phyloP scores from a whole-genome alignment of 306 rosid genomes.

The Acacia crassicarpa region DNA sequence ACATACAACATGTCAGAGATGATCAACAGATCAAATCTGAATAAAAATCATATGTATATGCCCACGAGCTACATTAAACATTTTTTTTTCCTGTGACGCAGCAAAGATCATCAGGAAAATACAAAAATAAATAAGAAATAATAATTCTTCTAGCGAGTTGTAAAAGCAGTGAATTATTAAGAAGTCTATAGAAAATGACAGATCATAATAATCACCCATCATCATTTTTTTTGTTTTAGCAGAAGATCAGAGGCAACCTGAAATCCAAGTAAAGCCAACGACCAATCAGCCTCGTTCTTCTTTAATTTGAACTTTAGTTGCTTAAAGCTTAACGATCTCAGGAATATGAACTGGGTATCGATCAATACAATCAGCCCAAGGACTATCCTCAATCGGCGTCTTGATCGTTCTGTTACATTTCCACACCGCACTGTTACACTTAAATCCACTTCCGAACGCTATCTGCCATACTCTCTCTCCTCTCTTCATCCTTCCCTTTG shows the following conservation, averaged over 20 bases:
- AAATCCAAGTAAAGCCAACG: conserved; percentile 17
- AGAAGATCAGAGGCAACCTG: not conserved
- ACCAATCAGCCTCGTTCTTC: not conserved
- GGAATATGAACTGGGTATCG: conserved; percentile 91
- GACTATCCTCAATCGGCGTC: conserved; percentile 51
- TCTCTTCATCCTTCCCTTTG: conserved; percentile 85
- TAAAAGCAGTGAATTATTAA: not conserved
- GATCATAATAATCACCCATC: not conserved
- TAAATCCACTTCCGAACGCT: conserved; percentile 91
- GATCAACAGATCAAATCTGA: conserved; percentile 11
- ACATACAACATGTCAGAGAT: not conserved
- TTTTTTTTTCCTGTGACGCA: not conserved
- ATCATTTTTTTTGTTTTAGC: not conserved
- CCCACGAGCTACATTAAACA: not conserved
- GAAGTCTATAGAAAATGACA: not conserved
- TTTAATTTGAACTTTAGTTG: not conserved
- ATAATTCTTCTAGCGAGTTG: not conserved
- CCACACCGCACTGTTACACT: conserved; percentile 97
- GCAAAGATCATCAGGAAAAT: not conserved
- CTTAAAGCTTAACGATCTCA: conserved; percentile 79
- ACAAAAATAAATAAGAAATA: not conserved
- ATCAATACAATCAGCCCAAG: conserved; percentile 87
- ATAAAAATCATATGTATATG: not conserved
- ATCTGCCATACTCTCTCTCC: conserved; percentile 96
- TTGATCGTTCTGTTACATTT: conserved; percentile 72